phyloP scores from a whole-genome alignment of 2,329 filamentous ascomycete genomes.

The Stachybotrys chartarum region DNA sequence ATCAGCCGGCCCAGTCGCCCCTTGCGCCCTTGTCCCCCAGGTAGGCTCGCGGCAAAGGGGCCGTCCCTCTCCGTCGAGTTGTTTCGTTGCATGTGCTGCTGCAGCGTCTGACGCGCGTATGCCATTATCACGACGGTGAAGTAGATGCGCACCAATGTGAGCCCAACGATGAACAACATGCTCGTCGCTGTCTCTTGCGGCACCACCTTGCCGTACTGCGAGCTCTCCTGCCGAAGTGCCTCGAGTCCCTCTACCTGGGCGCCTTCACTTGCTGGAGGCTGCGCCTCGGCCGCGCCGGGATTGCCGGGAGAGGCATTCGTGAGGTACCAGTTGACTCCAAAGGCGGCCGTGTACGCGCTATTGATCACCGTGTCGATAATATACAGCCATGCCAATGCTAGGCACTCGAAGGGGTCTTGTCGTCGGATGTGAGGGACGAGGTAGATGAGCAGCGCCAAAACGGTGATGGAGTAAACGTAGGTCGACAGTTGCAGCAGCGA shows the following conservation, averaged over 20 bases:
- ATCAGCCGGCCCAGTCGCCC: slow-evolving; percentile 74
- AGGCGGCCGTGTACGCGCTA: slow-evolving; percentile 71
- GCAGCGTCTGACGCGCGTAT: slow-evolving; percentile 70
- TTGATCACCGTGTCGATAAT: slow-evolving; percentile 77
- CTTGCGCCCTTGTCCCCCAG: slow-evolving; percentile 73
- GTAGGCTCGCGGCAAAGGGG: slow-evolving; percentile 61
- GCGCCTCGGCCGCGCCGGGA: slow-evolving; percentile 12
- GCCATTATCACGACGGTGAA: slow-evolving; percentile 79
- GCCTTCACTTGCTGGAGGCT: slow-evolving; percentile 9
- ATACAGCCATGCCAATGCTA: slow-evolving; percentile 81
- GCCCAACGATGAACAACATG: slow-evolving; percentile 64
- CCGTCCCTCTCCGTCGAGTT: slow-evolving; percentile 47
- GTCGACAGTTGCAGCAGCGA: slow-evolving; percentile 80
- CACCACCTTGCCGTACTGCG: slow-evolving; percentile 25
- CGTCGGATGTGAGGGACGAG: slow-evolving; percentile 75
- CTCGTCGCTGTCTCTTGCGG: slow-evolving; percentile 62
- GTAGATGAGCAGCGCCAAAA: slow-evolving; percentile 59
- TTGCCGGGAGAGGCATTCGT: slow-evolving; percentile 47
- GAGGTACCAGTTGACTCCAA: slow-evolving; percentile 81
- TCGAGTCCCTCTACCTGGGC: slow-evolving; percentile 25
- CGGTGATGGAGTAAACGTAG: slow-evolving; percentile 78
- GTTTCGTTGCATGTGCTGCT: slow-evolving; percentile 49
- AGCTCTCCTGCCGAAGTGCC: slow-evolving; percentile 23
- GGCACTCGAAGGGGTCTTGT: slow-evolving; percentile 69
- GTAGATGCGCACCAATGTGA: slow-evolving; percentile 75